phyloP scores from a whole-genome alignment of 208 protist genomes.

The Acanthamoeba healyi region DNA sequence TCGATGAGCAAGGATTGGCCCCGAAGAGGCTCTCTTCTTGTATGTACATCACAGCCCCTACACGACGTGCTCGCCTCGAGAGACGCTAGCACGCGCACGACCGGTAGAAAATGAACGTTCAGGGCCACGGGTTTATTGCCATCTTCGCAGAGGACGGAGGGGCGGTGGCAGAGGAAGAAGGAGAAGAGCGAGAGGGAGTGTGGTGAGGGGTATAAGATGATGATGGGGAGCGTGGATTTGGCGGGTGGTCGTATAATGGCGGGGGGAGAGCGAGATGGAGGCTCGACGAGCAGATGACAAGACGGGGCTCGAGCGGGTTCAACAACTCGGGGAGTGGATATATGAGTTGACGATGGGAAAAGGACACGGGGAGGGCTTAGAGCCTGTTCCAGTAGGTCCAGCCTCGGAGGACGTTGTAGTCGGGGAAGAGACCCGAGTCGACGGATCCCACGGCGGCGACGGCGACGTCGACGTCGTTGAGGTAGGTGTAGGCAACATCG shows the following conservation, averaged over 20 bases:
- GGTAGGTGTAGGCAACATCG: slow-evolving; percentile 83
- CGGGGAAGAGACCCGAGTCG: slow-evolving; percentile 79
- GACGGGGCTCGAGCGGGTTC: background rate
- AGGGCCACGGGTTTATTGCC: background rate
- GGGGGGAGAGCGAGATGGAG: too few species aligned
- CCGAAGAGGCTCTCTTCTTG: too few species aligned
- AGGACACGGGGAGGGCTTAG: background rate
- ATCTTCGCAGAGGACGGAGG: background rate
- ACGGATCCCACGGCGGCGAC: slow-evolving; percentile 81
- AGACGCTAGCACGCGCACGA: too few species aligned
- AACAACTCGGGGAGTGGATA: too few species aligned
- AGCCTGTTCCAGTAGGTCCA: slow-evolving; percentile 81
- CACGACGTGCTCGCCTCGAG: too few species aligned
- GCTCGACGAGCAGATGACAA: too few species aligned
- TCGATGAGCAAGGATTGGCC: too few species aligned
- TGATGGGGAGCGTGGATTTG: too few species aligned
- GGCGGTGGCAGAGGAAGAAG: background rate
- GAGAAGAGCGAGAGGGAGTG: background rate
- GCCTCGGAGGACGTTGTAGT: slow-evolving; percentile 86
- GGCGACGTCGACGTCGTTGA: slow-evolving; percentile 84
- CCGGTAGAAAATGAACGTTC: too few species aligned
- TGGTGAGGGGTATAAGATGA: background rate
- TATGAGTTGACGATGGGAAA: background rate
- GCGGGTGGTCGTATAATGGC: background rate
- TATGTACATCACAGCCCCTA: too few species aligned